Base-by-base conservation (phyloP, 139 green algal genomes). In the Tetratostichococcus sp. region DNA sequence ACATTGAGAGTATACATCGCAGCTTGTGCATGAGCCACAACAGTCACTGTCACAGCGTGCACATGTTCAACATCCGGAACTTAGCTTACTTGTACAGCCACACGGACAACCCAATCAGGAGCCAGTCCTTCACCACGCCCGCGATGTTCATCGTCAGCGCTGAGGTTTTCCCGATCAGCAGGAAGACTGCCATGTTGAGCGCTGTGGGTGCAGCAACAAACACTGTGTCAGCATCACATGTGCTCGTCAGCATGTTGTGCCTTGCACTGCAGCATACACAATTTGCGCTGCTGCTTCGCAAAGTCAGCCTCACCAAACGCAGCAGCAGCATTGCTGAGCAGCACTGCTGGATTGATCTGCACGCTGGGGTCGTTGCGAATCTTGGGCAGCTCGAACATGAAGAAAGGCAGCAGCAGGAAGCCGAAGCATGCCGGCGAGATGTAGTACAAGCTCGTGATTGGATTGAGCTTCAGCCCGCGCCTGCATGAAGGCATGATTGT, bases 181-280 rank as follows among this genome's bases (percentile, higher is more conserved):
- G 77, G 82, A 96, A 97, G 1, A 96, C 87, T 0, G 89, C 79
- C 80, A 97, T 91, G 86, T 98, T 98, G 4, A 98, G 87, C 0
- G 80, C 83, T 87, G 79, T 32, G 50, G 22, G 25, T 19, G 23
- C n/a, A 70, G 8, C n/a, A 1, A 70, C 16, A 35, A 23, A 35
- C 2, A 1, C 1, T 19, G 1, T 23, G 6, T 50, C 39, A 50
- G 39, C n/a, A n/a, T n/a, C n/a, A n/a, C n/a, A n/a, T n/a, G n/a
- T n/a, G n/a, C n/a, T 78, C 33, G 31, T 4, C 58, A 75, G 58
- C 58, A 75, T 74, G 28, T 19, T 31, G 62, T 69, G 39, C 39
- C 57, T 28, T 8, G 39, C 39, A 50, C 39, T 21, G 39, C 39
- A 50, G 6, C 6, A 50, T 50, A n/a, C n/a, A n/a, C n/a, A n/a